Percentiles rank a stretch among this genome's conserved stretches.
These are phyloP conservation scores for Sesbania bispinosa DNA, from an alignment of 306 rosid genomes.

Conservation along the genomic window DNA sequence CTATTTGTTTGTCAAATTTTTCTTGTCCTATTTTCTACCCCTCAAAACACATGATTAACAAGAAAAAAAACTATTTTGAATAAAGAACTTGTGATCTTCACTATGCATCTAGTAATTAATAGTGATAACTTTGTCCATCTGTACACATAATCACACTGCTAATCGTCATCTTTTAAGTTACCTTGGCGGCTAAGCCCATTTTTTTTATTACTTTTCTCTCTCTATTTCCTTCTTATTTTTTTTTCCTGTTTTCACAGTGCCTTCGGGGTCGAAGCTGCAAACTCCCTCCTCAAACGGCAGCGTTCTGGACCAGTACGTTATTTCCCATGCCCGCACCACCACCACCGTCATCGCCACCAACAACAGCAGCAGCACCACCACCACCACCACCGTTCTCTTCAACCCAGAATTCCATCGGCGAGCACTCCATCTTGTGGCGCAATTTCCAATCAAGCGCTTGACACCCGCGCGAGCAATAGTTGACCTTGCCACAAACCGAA, in stretches of 20 bases:
- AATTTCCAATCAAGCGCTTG: conserved; percentile 89
- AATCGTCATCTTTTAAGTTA: background rate
- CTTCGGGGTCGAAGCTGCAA: no score
- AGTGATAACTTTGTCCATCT: background rate
- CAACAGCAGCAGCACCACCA: background rate
- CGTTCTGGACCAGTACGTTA: conserved; percentile 6
- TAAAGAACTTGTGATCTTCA: background rate
- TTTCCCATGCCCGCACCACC: conserved; percentile 5
- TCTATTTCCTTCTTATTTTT: background rate
- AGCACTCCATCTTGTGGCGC: conserved; percentile 60
- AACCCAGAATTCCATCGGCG: conserved; percentile 33
- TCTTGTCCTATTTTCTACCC: no score
- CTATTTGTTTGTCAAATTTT: no score
- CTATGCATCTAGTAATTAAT: background rate
- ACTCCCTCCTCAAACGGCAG: conserved; percentile 9
- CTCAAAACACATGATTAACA: background rate
- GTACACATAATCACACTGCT: background rate
- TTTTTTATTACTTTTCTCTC: background rate
- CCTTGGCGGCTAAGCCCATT: no score
- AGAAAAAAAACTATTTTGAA: background rate
- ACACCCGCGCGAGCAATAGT: conserved; percentile 87
- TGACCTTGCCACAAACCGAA: conserved; percentile 75
- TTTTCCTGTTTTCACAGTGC: background rate
- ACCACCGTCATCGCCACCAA: no score
- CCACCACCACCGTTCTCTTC: conserved; percentile 24